A percentile compares a stretch with the other conserved stretches of the same genome.
These are phyloP conservation scores for Metschnikowia gruessii DNA, from an alignment of 805 yeast genomes.

Conservation along the genomic window DNA sequence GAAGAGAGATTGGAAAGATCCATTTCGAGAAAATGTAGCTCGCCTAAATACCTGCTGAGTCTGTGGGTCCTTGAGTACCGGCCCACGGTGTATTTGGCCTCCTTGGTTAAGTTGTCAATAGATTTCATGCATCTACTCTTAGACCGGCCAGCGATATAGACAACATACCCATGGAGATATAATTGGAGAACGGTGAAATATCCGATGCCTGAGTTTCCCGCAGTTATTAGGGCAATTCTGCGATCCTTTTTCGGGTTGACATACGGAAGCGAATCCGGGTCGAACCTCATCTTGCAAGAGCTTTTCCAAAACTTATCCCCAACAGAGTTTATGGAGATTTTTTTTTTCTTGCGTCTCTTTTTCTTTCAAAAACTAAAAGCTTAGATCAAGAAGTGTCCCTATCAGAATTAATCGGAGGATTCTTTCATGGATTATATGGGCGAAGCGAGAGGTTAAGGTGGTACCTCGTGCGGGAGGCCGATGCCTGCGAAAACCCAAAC, in stretches of 20 bases:
- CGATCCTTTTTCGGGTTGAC: constrained; percentile 52
- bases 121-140: constrained; percentile 53
- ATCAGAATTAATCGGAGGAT: not conserved
- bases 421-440: constrained; percentile 1
- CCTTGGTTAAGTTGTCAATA: constrained; percentile 50
- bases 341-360: not conserved
- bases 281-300: constrained; percentile 8
- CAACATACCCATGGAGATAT: constrained; percentile 72
- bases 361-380: too few relatives aligned
- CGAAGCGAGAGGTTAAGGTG: not conserved
- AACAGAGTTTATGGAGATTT: not conserved
- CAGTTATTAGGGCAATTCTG: constrained; percentile 70
- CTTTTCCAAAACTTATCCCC: too few relatives aligned
- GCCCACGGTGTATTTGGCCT: constrained; percentile 41
- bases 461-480: constrained; percentile 8
- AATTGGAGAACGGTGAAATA: constrained; percentile 72
- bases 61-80: constrained; percentile 24
- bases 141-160: constrained; percentile 74
- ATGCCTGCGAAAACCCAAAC: constrained; percentile 6
- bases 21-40: constrained; percentile 48
- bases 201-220: constrained; percentile 82
- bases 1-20: constrained; percentile 47
- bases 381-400: not conserved
- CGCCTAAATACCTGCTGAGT: constrained; percentile 42
- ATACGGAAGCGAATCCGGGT: constrained; percentile 48